Conservation (phyloP, 1,139 yeast genomes). For the Blastobotrys ciferrii region DNA sequence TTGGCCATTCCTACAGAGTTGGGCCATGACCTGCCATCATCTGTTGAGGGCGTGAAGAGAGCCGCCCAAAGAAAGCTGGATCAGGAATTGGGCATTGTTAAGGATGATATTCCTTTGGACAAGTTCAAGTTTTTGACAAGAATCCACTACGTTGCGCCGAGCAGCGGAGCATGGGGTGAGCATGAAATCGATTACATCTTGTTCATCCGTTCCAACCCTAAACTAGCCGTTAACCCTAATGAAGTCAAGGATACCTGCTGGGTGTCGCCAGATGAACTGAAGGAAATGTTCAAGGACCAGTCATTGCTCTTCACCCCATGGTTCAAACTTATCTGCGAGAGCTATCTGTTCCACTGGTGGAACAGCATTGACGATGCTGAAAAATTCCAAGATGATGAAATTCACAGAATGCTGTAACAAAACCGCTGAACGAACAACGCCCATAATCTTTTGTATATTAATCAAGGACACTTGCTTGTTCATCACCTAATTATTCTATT, state of each 20-base stretch:
- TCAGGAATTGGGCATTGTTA: slow-evolving; percentile 88
- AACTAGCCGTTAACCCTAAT: slow-evolving; percentile 52
- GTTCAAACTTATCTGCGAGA: slow-evolving; percentile 94
- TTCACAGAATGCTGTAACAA: slow-evolving; percentile 26
- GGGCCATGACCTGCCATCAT: slow-evolving; percentile 58
- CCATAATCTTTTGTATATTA: neutral
- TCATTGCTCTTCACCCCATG: slow-evolving; percentile 84
- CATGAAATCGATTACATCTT: slow-evolving; percentile 96
- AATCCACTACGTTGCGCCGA: slow-evolving; percentile 90
- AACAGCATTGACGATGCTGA: slow-evolving; percentile 57
- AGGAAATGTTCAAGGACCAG: slow-evolving; percentile 68
- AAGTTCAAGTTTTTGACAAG: slow-evolving; percentile 83
- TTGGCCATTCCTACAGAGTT: slow-evolving; percentile 78
- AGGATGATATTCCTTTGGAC: slow-evolving; percentile 54
- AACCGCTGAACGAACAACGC: too few relatives aligned
- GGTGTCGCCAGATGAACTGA: slow-evolving; percentile 66
- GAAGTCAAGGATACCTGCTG: slow-evolving; percentile 83
- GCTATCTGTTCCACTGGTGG: slow-evolving; percentile 95
- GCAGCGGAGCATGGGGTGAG: slow-evolving; percentile 90
- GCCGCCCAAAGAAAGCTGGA: slow-evolving; percentile 92
- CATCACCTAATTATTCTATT: too few relatives aligned
- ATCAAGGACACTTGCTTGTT: neutral
- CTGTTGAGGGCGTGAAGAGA: slow-evolving; percentile 73
- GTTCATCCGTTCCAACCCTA: slow-evolving; percentile 64
- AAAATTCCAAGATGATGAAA: slow-evolving; percentile 38